These are phyloP conservation scores for Xerocomellus chrysenteron DNA, from an alignment of 768 basidiomycete genomes.

Conservation along the genomic window DNA sequence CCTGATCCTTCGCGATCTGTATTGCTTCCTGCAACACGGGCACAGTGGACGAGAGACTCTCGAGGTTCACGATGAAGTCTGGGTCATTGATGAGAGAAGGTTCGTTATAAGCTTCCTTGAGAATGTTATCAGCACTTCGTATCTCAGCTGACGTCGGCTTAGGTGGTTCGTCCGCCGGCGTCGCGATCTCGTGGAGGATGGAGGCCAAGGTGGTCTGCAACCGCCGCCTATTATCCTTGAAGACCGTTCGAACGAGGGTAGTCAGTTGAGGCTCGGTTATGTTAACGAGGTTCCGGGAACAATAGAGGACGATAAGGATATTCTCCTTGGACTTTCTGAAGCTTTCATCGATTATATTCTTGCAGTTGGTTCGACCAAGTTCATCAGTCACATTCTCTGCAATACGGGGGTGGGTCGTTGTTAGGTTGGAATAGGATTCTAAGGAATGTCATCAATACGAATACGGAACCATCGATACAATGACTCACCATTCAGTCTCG, in stretches of 20 bases:
- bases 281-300: slow-evolving; percentile 15
- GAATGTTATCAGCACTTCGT: slow-evolving; percentile 16
- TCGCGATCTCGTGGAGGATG: slow-evolving; percentile 14
- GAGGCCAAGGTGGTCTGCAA: slow-evolving; percentile 13
- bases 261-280: slow-evolving; percentile 13
- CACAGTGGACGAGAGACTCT: slow-evolving; percentile 6
- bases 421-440: slow-evolving; percentile 21
- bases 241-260: slow-evolving; percentile 12
- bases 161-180: neutral
- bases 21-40: slow-evolving; percentile 20
- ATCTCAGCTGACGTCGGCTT: slow-evolving; percentile 14
- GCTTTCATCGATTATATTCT: slow-evolving; percentile 14
- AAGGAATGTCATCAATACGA: neutral
- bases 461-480: neutral
- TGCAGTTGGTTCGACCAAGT: slow-evolving; percentile 12
- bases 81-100: slow-evolving; percentile 20
- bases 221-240: slow-evolving; percentile 12
- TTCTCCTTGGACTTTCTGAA: slow-evolving; percentile 27
- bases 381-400: slow-evolving; percentile 21
- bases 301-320: slow-evolving; percentile 17
- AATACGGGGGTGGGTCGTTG: slow-evolving; percentile 16
- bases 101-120: slow-evolving; percentile 23
- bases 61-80: slow-evolving; percentile 25
- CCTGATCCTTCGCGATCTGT: slow-evolving; percentile 12
- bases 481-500: slow-evolving; percentile 11